Evolutionary conservation across 2,329 filamentous ascomycete genomes (phyloP).

Genomic region (Geosmithia morbida): DNA sequence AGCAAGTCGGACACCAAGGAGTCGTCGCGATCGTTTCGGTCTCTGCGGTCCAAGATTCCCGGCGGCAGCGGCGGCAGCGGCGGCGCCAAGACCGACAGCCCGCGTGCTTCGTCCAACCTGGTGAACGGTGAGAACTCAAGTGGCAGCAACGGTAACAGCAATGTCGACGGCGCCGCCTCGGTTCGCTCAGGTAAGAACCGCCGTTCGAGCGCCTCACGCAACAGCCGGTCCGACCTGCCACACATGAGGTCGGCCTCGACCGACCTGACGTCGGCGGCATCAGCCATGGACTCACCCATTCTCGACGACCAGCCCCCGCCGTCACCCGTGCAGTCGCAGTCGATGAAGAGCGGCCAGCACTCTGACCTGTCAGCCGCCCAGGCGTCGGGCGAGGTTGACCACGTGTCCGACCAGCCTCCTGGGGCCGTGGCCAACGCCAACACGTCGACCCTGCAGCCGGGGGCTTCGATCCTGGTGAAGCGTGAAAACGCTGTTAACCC

Average conservation of each 20-base stretch:
- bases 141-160: conserved; percentile 33
- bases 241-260: conserved; percentile 24
- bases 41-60: conserved; percentile 79
- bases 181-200: conserved; percentile 55
- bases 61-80: conserved; percentile 40
- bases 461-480: conserved; percentile 81
- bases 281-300: conserved; percentile 24
- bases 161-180: conserved; percentile 50
- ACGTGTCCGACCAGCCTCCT: conserved; percentile 83
- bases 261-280: conserved; percentile 17
- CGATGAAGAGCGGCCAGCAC: conserved; percentile 58
- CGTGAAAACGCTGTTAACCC: conserved; percentile 58
- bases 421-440: conserved; percentile 45
- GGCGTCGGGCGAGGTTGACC: conserved; percentile 79
- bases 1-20: conserved; percentile 87
- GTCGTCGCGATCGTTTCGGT: conserved; percentile 73
- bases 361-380: conserved; percentile 63
- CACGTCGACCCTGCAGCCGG: conserved; percentile 51
- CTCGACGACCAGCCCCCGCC: conserved; percentile 52
- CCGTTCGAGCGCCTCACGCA: conserved; percentile 30
- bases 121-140: conserved; percentile 38
- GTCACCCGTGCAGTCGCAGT: conserved; percentile 72
- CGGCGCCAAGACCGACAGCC: conserved; percentile 53
- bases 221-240: conserved; percentile 28
- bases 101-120: conserved; percentile 45